Evolutionary conservation across 2,329 filamentous ascomycete genomes (phyloP), one percentile per base, ranked within the genome.

Genomic region (Cryphonectria radicalis): DNA sequence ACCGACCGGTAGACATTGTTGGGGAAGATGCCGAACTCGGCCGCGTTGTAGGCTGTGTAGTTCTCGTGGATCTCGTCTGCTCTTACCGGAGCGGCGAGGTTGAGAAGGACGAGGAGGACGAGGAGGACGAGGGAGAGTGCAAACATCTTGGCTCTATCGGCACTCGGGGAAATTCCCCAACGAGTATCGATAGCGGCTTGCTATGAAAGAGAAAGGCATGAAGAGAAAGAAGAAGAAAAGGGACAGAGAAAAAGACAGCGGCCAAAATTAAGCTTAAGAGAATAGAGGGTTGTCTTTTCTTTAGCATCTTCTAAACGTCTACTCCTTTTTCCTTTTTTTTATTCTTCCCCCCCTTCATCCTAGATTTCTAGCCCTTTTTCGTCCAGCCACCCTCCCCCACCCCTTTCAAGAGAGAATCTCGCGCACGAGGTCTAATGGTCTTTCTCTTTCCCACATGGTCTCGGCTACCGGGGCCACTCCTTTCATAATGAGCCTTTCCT

Each of bases 1-100:
- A 78, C 77, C 1, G 80, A 80, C 43, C 73, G 72, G 70, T 80
- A 82, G 0, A 73, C 75, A 70, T 82, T 80, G 65, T 74, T 77
- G 35, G 80, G 80, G 63, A 78, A 73, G 32, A 76, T 75, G n/a
- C 75, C 74, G 46, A 76, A 76, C 11, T 71, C 69, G 11, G 78
- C 77, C 28, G 67, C 74, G 68, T 77, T 77, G 70, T 79, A 81
- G n/a, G 76, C 77, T 8, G 77, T 73, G 14, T 74, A 65, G 62
- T 79, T 75, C 65, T 73, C 74, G 64, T 70, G 42, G 32, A 68
- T 60, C 25, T 63, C 42, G 46, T 68, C 66, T 37, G 66, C 59
- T 10, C 57, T 42, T 17, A 2, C 57, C 5, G 40, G 19, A 13
- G 63, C 42, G n/a, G 63, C 25, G 19, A 50, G 46, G 46, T n/a